Conservation (phyloP, 768 basidiomycete species). For the Lentinula sp. region DNA sequence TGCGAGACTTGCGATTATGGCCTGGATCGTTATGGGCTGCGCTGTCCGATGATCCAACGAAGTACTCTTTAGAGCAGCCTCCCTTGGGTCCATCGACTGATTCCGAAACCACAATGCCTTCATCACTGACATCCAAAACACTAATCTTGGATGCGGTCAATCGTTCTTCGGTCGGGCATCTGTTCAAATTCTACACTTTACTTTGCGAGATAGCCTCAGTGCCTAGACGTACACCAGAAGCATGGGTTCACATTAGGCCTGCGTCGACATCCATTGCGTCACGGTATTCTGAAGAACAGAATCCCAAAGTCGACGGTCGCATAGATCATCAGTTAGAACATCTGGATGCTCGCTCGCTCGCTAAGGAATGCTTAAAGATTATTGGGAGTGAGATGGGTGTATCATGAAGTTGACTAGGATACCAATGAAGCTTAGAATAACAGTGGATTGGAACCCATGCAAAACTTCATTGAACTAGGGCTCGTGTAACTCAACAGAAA, state of each 20-base stretch:
- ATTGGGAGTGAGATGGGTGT: conserved; percentile 75
- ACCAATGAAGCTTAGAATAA: no score
- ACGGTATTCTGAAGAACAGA: neutral
- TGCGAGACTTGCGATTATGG: conserved; percentile 70
- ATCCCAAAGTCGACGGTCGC: conserved; percentile 11
- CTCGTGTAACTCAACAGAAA: neutral
- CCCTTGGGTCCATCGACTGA: conserved; percentile 13
- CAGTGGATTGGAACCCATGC: no score
- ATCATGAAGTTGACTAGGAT: neutral
- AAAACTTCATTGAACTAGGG: no score
- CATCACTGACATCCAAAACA: conserved; percentile 28
- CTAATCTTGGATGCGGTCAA: conserved; percentile 68
- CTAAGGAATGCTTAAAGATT: conserved; percentile 59
- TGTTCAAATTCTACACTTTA: conserved; percentile 83
- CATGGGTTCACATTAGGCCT: conserved; percentile 43
- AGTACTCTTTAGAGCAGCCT: conserved; percentile 49
- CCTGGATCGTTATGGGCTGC: conserved; percentile 75
- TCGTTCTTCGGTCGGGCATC: conserved; percentile 72
- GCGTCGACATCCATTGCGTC: neutral
- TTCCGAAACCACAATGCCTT: neutral
- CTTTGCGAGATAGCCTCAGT: conserved; percentile 77
- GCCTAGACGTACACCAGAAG: conserved; percentile 58
- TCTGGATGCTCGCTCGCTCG: conserved; percentile 60
- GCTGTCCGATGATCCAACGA: conserved; percentile 56
- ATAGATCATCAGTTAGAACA: conserved; percentile 29